Evolutionary conservation across 2,329 filamentous ascomycete genomes (phyloP), one percentile per base, ranked within the genome.

Genomic region (Coccinonectria pachysandricola): DNA sequence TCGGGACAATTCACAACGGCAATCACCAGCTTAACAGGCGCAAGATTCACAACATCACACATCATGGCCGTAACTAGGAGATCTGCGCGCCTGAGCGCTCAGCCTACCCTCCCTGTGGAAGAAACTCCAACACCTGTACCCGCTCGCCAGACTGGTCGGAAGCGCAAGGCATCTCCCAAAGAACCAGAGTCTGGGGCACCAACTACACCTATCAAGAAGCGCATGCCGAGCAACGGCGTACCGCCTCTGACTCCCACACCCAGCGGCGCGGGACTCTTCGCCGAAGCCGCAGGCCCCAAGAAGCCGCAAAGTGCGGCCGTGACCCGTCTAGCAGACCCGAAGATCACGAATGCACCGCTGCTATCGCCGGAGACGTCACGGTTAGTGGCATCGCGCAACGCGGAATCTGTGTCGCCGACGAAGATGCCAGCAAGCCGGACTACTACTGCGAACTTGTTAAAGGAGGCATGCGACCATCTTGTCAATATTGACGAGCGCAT

Each of bases 381-480:
- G 22, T 48, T 83, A 6, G 57, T 80, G 13, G 62, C 66, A 8
- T 62, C 59, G n/a, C 60, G 64, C 22, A 20, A 60, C 46, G 35
- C 66, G 46, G 53, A 52, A 50, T 58, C 37, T 18, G 57, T 47
- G 42, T 71, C 53, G 38, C 68, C 54, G 43, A 64, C 56, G 38
- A 71, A 58, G 44, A 46, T 31, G 37, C 39, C 39, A 4, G 35
- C 36, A 7, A 28, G 19, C 5, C 42, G 28, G 10, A 67, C 68
- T 2, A 81, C 79, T n/a, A 82, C 78, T 5, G 71, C 69, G 11
- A 82, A 70, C 26, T 56, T 95, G 10, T 67, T 96, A 3, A 66
- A 81, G 21, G 69, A 85, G 45, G 88, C 85, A 4, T 73, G 78
- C 37, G 71, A 70, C 7, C 79, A 92, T 54, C 62, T 96, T 6